A percentile compares a stretch with the other conserved stretches of the same genome.
phyloP scores from a whole-genome alignment of 805 yeast species.

The Pichia sporocuriosa region DNA sequence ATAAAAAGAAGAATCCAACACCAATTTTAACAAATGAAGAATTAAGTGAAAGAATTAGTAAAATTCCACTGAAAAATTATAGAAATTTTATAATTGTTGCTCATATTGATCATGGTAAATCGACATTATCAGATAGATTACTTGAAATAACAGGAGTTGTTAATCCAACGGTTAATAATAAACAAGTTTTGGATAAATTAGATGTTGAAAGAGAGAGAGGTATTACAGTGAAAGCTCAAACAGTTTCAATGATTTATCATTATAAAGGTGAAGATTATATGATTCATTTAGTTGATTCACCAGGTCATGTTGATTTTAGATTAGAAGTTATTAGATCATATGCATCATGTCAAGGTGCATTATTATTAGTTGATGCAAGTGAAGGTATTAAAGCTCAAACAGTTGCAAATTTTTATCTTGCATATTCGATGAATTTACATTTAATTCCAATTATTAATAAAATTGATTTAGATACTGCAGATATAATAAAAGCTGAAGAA shows the following conservation, averaged over 20 bases:
- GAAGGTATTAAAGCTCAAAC: conserved; percentile 98
- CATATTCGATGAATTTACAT: conserved; percentile 75
- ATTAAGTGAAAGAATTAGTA: conserved; percentile 46
- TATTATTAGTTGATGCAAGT: conserved; percentile 84
- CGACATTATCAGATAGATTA: conserved; percentile 83
- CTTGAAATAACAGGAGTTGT: conserved; percentile 87
- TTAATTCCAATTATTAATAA: conserved; percentile 88
- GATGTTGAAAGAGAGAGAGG: conserved; percentile 97
- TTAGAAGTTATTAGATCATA: conserved; percentile 91
- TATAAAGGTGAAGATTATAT: conserved; percentile 67
- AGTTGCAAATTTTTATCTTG: conserved; percentile 92
- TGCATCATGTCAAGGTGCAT: conserved; percentile 94
- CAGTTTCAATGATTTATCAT: conserved; percentile 85
- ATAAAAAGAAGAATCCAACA: conserved; percentile 25
- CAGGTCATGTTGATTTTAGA: conserved; percentile 95
- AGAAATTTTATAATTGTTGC: conserved; percentile 94
- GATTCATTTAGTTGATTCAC: conserved; percentile 89
- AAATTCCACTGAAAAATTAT: conserved; percentile 75
- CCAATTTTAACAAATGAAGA: conserved; percentile 16
- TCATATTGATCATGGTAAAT: conserved; percentile 82
- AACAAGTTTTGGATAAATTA: conserved; percentile 81
- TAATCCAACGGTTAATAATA: conserved; percentile 56
- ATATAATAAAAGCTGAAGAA: conserved; percentile 69
- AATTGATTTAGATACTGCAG: conserved; percentile 84
- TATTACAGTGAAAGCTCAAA: conserved; percentile 94